Base-by-base conservation (phyloP, 73 alveolate genomes). In the Paramecium biaurelia region DNA sequence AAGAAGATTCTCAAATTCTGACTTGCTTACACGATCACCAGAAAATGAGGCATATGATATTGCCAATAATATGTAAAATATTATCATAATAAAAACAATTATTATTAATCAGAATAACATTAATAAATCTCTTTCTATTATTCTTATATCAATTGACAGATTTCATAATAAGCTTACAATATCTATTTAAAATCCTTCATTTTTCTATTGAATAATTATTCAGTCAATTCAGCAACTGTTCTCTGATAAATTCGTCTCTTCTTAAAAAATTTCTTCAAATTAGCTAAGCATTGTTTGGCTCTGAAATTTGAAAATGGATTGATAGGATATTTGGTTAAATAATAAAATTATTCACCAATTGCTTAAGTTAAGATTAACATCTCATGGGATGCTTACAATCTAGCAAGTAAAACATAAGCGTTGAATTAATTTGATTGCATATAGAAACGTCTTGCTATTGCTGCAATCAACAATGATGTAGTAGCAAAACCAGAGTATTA, bases 401-500 rank as follows among this genome's bases (percentile, higher is more conserved):
- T 24, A 10, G 41, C 49, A 26, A 63, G 45, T 63, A 63, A 63
- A 4, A 63, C 47, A 26, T 30, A 63, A 14, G 84, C 43, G 45
- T 63, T 63, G 53, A 14, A 63, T 63, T 63, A 14, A 63, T 63
- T 32, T 20, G 47, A 7, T 14, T 12, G 1, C 41, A 30, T 26
- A 12, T 63, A 32, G 24, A 63, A 63, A 4, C 45, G 41, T 7
- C 9, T 63, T 24, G 84, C 84, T 32, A 63, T 14, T 1, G 84
- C 84, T 26, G 84, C 84, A 2, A 63, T 63, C 21, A 63, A 63
- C 26, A 63, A n/a, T n/a, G 84, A 63, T 4, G 84, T 63, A 23
- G 84, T 63, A 24, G 84, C 84, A 63, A 63, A 63, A 6, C 84
- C 84, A 63, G 84, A 63, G 28, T 63, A 63, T 63, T 63, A 30